These are phyloP conservation scores for Hordeum pubiflorum DNA, from an alignment of 202 grass and related monocot genomes.

Conservation along the genomic window DNA sequence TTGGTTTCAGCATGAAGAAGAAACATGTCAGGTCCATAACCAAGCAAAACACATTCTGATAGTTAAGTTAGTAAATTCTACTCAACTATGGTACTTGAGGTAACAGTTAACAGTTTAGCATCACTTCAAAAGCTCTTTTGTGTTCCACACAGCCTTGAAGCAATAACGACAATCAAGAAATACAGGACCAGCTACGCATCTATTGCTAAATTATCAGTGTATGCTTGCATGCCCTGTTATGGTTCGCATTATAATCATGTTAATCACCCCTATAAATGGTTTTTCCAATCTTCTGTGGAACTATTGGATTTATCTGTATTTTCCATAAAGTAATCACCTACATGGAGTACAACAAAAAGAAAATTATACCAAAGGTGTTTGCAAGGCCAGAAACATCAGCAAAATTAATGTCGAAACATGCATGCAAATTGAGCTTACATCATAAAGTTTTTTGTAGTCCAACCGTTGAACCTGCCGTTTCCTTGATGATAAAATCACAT, in stretches of 20 bases:
- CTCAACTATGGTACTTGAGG: background rate
- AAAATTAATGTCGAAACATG: constrained; percentile 1
- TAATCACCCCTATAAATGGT: background rate
- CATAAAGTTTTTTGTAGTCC: constrained; percentile 76
- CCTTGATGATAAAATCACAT: constrained; percentile 23
- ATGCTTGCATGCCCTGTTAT: background rate
- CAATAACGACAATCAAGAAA: constrained; percentile 14
- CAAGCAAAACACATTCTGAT: background rate
- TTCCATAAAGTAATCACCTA: constrained; percentile 4
- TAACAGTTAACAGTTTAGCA: background rate
- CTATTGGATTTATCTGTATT: constrained; percentile 13
- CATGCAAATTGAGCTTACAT: constrained; percentile 46
- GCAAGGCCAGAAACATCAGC: background rate
- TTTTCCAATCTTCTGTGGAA: background rate
- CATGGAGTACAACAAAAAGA: background rate
- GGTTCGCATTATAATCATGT: background rate
- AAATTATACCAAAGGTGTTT: background rate
- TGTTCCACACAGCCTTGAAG: background rate
- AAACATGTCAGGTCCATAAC: constrained; percentile 26
- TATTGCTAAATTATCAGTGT: background rate
- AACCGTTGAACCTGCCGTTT: constrained; percentile 51
- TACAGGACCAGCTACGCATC: background rate
- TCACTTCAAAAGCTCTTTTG: background rate
- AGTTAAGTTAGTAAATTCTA: background rate
- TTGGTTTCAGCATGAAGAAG: constrained; percentile 30